Evolutionary conservation across 1,284 basidiomycete genomes (phyloP), one percentile per base, ranked within the genome.

Genomic region (Ustilago esculenta): DNA sequence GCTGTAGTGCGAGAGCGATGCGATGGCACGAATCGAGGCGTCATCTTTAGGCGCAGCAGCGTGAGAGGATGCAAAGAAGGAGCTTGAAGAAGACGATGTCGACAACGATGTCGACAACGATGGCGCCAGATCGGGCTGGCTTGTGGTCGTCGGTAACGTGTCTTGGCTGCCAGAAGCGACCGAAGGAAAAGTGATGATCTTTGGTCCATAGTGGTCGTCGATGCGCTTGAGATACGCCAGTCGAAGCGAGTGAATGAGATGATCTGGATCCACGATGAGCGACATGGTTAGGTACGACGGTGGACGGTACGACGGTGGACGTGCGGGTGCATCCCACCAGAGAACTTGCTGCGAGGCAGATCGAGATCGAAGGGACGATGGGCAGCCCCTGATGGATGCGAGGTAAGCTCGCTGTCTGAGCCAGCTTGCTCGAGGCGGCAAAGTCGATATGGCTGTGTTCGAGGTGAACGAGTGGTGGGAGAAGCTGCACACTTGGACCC

Each of bases 191-290:
- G 73, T 69, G 53, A 79, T 71, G 49, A 79, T 44, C 21, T 63
- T 63, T 11, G 75, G 67, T 3, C 75, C 76, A 29, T 69, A 55
- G 34, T 70, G 71, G 32, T 79, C 76, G 29, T 77, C 75, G 27
- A 79, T 69, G n/a, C 68, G 51, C 24, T 72, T 60, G 25, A 79
- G 56, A 30, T 79, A 79, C 14, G 73, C 70, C 2, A 79, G 67
- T 11, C 76, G 47, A 18, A 79, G 58, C 20, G 73, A 66, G 47
- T 76, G 72, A 17, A 77, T 76, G 14, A 73, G 43, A 29, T 73
- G 71, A 50, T 72, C 69, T 3, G 69, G 69, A 35, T 72, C 69
- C 15, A 72, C 69, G 15, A 72, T 52, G 20, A 72, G 59, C 52
- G 69, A 72, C 69, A 72, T 72, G 29, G 7, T 47, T 17, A 23